Evolutionary conservation across 352 stramenopile species (phyloP), one percentile per base, ranked within the genome.

Genomic region (Globisporangium viniferum): DNA sequence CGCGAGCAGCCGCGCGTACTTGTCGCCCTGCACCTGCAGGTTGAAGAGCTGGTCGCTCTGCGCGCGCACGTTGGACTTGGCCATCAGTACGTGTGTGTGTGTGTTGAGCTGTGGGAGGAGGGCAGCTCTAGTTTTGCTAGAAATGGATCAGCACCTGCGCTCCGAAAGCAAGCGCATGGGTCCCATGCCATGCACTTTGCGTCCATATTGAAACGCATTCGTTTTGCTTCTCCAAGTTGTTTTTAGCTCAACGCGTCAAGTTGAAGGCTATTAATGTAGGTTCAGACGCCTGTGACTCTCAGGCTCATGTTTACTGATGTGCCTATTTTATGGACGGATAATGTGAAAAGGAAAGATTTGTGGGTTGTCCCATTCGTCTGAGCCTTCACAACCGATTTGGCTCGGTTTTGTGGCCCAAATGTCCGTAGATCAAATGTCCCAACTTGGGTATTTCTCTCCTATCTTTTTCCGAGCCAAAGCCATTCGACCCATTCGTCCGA

Each of bases 41-140:
- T 89, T 88, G 76, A 94, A 94, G 59, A 92, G 79, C 74, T 89
- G 78, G 66, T 94, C 86, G 56, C 82, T 92, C 74, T 92, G 82
- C 29, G 82, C 81, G 36, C 78, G 77, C 54, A 78, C 81, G 65
- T 89, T 89, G 33, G 78, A 82, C 76, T 86, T 88, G 73, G 79
- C 76, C 79, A 89, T 91, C n/a, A 41, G 5, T 29, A 27, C 3
- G 22, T 36, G n/a, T 14, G 20, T 10, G 8, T 24, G 5, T 20
- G 0, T 35, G 4, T 9, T 33, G 10, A 10, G 51, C 2, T 35
- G 15, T n/a, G 5, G 51, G 15, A 29, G 3, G 22, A 29, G 9
- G 22, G 2, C 12, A 22, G 41, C 4, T 46, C 39, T 18, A 12
- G 22, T 35, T n/a, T 12, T 29, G 22, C 3, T 8, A 35, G 3